phyloP scores from a whole-genome alignment of 2,329 filamentous ascomycete species.

The Fusarium goolgardi region DNA sequence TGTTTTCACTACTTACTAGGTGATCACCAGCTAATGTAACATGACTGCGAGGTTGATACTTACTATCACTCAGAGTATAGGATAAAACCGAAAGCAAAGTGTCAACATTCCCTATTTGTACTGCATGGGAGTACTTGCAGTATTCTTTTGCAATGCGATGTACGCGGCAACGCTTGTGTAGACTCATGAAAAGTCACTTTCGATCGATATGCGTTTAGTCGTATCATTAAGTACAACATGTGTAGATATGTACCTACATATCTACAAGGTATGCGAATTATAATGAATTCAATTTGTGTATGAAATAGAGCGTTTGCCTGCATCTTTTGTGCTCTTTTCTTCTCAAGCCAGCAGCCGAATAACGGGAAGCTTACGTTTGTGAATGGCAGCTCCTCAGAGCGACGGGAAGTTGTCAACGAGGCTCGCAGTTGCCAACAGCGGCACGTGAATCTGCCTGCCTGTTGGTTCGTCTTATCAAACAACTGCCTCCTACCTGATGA shows the following conservation, averaged over 20 bases:
- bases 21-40: background rate
- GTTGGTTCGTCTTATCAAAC: conserved; percentile 17
- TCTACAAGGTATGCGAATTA: background rate
- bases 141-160: background rate
- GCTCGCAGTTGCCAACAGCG: conserved; percentile 23
- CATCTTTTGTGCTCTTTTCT: background rate
- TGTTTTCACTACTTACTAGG: background rate
- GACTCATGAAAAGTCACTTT: background rate
- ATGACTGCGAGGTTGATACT: background rate
- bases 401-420: background rate
- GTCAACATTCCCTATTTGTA: background rate
- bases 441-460: conserved; percentile 29
- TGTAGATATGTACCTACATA: background rate
- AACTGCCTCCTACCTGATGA: background rate
- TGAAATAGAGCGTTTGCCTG: background rate
- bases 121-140: too few species aligned
- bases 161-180: too few species aligned
- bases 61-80: background rate
- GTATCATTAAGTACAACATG: background rate
- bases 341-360: background rate
- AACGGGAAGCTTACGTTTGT: conserved; percentile 2
- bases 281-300: background rate
- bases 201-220: background rate
- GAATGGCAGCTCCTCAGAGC: background rate
- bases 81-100: background rate